Conservation (phyloP, 2,329 filamentous ascomycete genomes). For the Volutella citrinella region DNA sequence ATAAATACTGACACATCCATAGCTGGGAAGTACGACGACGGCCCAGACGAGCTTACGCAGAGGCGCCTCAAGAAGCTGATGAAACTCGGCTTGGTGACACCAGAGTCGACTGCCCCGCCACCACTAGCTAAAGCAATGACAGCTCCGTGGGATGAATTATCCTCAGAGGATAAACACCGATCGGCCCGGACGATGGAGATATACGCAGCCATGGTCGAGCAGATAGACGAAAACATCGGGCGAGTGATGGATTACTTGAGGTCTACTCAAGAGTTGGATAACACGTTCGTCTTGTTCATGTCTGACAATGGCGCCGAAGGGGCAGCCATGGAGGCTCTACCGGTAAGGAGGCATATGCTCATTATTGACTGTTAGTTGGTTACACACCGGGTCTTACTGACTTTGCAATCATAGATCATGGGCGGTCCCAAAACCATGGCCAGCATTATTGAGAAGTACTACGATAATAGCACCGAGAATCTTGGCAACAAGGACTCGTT, state of each 20-base stretch:
- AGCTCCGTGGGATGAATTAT: conserved; percentile 16
- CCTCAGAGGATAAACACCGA: conserved; percentile 3
- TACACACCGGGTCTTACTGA: no score
- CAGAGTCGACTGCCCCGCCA: conserved; percentile 14
- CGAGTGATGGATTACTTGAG: conserved; percentile 47
- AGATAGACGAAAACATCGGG: conserved; percentile 48
- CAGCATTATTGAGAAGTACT: conserved; percentile 34
- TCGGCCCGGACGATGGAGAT: conserved; percentile 35
- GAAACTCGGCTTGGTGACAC: conserved; percentile 35
- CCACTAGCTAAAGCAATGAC: background rate
- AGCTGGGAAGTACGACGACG: conserved; percentile 34
- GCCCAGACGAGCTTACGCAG: conserved; percentile 43
- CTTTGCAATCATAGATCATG: no score
- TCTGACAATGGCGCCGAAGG: conserved; percentile 54
- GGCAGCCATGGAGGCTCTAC: conserved; percentile 55
- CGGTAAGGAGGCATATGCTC: no score
- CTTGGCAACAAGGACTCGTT: conserved; percentile 55
- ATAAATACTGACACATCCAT: no score
- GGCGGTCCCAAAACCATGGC: conserved; percentile 13
- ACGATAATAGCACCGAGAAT: conserved; percentile 50
- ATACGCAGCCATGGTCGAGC: conserved; percentile 53
- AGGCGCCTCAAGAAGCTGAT: conserved; percentile 42
- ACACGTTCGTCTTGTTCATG: conserved; percentile 53
- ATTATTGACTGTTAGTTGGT: no score
- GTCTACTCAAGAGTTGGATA: conserved; percentile 46